Evolutionary conservation across 169 alveolate species (phyloP).

Genomic region (Babesia gibsoni): DNA sequence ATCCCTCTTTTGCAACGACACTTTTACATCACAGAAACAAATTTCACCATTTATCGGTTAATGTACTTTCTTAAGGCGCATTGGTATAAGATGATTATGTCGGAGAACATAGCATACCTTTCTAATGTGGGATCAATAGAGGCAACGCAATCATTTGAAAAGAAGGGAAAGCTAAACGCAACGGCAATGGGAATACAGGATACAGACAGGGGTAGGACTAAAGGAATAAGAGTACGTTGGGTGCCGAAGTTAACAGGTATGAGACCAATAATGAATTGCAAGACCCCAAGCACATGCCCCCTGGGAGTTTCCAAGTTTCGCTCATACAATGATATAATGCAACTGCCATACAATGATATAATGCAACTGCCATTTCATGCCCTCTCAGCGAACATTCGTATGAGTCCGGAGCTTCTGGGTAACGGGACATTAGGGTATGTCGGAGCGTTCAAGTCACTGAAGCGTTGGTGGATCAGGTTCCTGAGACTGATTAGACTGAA

Average conservation of each 20-base stretch:
- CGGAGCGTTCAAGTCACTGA: conserved; percentile 24
- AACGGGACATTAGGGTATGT: conserved; percentile 51
- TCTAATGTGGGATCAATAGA: neutral
- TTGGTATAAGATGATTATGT: conserved; percentile 50
- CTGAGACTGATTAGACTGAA: neutral
- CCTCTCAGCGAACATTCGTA: conserved; percentile 18
- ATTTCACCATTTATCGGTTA: conserved; percentile 38
- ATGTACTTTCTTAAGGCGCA: conserved; percentile 34
- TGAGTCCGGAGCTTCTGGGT: conserved; percentile 34
- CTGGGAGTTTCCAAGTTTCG: neutral
- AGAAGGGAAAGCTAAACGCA: neutral
- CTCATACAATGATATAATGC: conserved; percentile 28
- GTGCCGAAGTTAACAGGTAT: conserved; percentile 59
- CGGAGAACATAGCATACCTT: conserved; percentile 8
- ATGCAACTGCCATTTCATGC: conserved; percentile 39
- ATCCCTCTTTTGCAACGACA: conserved; percentile 46
- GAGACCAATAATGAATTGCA: conserved; percentile 63
- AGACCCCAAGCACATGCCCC: neutral
- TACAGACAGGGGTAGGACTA: neutral
- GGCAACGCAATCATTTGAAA: neutral
- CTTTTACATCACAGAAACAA: conserved; percentile 50
- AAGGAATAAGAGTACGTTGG: conserved; percentile 35
- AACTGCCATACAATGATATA: conserved; percentile 31
- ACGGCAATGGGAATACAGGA: neutral
- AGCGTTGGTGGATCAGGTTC: conserved; percentile 60